Percentiles rank a stretch among this genome's conserved stretches.
Evolutionary conservation across 306 rosid species (phyloP).

Genomic region (Pterocarpus santalinus): DNA sequence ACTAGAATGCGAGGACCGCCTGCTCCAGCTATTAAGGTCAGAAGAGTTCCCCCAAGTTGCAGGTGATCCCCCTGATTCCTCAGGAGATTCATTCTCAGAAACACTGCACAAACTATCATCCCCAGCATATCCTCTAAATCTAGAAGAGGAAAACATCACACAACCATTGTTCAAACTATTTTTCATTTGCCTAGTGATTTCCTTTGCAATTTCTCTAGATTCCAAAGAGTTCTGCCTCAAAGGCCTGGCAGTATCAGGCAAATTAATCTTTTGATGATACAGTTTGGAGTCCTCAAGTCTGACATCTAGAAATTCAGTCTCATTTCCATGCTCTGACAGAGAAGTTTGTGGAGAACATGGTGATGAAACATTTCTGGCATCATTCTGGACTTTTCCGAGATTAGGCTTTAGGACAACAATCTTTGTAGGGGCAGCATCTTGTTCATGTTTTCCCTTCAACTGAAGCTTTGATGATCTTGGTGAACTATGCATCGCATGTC

Average conservation of each 20-base stretch:
- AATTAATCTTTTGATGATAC: slow-evolving; percentile 44
- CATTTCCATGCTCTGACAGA: slow-evolving; percentile 60
- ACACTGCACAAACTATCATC: slow-evolving; percentile 71
- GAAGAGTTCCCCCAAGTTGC: slow-evolving; percentile 55
- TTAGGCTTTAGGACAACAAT: slow-evolving; percentile 96
- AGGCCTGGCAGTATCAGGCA: slow-evolving; percentile 52
- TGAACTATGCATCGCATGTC: slow-evolving; percentile 52
- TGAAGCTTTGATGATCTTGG: slow-evolving; percentile 59
- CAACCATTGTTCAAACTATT: slow-evolving; percentile 55
- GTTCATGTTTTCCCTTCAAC: slow-evolving; percentile 53
- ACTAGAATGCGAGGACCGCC: slow-evolving; percentile 63
- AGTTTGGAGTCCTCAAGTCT: slow-evolving; percentile 59
- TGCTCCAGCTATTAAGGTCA: slow-evolving; percentile 54
- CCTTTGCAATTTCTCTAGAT: slow-evolving; percentile 83
- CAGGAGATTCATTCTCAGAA: slow-evolving; percentile 75
- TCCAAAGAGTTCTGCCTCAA: slow-evolving; percentile 71
- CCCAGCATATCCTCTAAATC: slow-evolving; percentile 69
- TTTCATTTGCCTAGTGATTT: slow-evolving; percentile 82
- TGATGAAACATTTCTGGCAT: slow-evolving; percentile 53
- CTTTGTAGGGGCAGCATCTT: slow-evolving; percentile 68
- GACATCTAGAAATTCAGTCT: slow-evolving; percentile 52
- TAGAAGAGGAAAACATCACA: slow-evolving; percentile 56
- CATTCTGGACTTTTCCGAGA: slow-evolving; percentile 69
- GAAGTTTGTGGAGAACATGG: slow-evolving; percentile 72
- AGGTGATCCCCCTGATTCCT: slow-evolving; percentile 60